Percentiles rank a stretch among this genome's conserved stretches.
phyloP scores from a whole-genome alignment of 2,329 filamentous ascomycete species.

The Didymosphaeria variabile region DNA sequence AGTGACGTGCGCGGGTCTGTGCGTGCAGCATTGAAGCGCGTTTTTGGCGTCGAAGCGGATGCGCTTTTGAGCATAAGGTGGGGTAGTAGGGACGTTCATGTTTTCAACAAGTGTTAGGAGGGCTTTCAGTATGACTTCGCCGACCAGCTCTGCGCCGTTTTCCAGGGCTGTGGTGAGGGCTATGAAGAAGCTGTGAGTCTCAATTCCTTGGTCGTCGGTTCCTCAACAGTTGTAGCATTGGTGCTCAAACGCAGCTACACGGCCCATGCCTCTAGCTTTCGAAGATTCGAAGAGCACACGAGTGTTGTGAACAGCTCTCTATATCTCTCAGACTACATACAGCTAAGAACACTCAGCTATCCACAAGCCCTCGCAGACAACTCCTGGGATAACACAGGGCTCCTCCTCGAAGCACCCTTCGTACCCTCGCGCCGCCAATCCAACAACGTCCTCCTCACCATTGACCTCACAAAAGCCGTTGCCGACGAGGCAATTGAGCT shows the following conservation, averaged over 20 bases:
- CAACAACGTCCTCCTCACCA: slow-evolving; percentile 80
- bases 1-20: slow-evolving; percentile 30
- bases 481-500: slow-evolving; percentile 87
- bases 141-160: slow-evolving; percentile 64
- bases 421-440: slow-evolving; percentile 64
- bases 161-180: slow-evolving; percentile 75
- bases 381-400: slow-evolving; percentile 95
- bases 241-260: not conserved
- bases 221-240: not conserved
- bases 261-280: not conserved
- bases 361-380: slow-evolving; percentile 88
- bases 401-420: slow-evolving; percentile 75
- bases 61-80: slow-evolving; percentile 1
- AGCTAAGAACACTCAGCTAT: slow-evolving; percentile 67
- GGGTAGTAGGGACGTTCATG: slow-evolving; percentile 30
- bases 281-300: no score
- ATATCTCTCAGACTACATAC: not conserved
- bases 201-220: not conserved
- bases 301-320: not conserved
- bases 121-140: slow-evolving; percentile 51
- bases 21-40: slow-evolving; percentile 7
- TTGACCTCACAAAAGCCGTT: slow-evolving; percentile 89
- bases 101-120: slow-evolving; percentile 47
- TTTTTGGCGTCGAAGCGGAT: not conserved
- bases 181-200: slow-evolving; percentile 78